A percentile compares a stretch with the other conserved stretches of the same genome.
Conservation (phyloP, 2,329 filamentous ascomycete genomes). For the Sporothrix protearum region DNA sequence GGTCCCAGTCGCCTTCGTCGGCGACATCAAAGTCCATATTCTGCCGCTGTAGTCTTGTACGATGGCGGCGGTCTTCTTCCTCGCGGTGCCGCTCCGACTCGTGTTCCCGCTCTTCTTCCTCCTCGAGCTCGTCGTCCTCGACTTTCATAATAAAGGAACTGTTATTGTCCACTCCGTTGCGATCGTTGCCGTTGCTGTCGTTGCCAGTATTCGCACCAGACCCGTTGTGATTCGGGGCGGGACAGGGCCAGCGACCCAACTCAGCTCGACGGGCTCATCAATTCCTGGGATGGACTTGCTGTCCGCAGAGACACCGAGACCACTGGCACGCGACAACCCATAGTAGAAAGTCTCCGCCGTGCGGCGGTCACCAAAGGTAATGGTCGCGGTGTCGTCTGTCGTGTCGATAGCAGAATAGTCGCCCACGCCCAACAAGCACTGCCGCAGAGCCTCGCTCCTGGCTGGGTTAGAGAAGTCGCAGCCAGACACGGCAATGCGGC, state of each 20-base stretch:
- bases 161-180: not conserved
- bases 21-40: constrained; percentile 55
- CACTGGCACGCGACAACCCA: constrained; percentile 38
- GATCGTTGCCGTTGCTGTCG: constrained; percentile 17
- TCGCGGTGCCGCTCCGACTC: not conserved
- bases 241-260: constrained; percentile 50
- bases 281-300: constrained; percentile 59
- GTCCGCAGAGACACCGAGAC: constrained; percentile 27
- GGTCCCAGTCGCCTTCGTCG: constrained; percentile 48
- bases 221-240: constrained; percentile 6
- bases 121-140: not conserved
- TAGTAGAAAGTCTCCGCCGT: constrained; percentile 69
- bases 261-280: constrained; percentile 58
- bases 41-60: constrained; percentile 32
- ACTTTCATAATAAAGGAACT: not conserved
- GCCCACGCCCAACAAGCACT: constrained; percentile 64
- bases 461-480: constrained; percentile 59
- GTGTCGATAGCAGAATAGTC: constrained; percentile 59
- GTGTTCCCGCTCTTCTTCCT: not conserved
- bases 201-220: constrained; percentile 19
- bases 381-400: constrained; percentile 46
- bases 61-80: constrained; percentile 1
- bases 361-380: constrained; percentile 64
- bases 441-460: constrained; percentile 66
- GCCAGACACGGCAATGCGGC: constrained; percentile 61